These are phyloP conservation scores for Moesziomyces globuligerus DNA, from an alignment of 1,284 basidiomycete species.

Conservation along the genomic window DNA sequence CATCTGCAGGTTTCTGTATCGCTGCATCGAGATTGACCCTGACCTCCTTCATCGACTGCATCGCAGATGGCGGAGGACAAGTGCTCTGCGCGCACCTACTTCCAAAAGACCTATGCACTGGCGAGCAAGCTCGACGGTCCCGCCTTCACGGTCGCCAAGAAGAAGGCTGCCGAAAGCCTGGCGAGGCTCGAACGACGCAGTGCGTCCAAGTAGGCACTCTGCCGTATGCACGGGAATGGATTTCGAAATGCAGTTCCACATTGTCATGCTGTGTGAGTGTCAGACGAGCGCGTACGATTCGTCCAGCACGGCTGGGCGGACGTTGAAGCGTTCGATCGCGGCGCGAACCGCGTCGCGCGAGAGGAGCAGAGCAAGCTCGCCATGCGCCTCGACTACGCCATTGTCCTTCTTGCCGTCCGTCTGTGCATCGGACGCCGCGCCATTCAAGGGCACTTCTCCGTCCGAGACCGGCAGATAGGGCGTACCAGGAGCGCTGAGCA, in stretches of 20 bases:
- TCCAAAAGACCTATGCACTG: slow-evolving; percentile 47
- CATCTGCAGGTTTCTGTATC: too few relatives aligned
- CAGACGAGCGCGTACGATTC: slow-evolving; percentile 43
- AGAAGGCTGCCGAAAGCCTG: slow-evolving; percentile 35
- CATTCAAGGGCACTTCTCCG: slow-evolving; percentile 2
- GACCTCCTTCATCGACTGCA: not conserved
- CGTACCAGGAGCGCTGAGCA: slow-evolving; percentile 71
- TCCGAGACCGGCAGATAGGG: slow-evolving; percentile 12
- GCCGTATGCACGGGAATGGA: not conserved
- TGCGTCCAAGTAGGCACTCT: slow-evolving; percentile 11
- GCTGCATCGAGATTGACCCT: not conserved
- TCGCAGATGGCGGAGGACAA: slow-evolving; percentile 43
- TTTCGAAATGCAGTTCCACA: not conserved
- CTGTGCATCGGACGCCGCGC: not conserved
- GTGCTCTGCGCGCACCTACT: slow-evolving; percentile 49
- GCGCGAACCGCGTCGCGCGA: slow-evolving; percentile 35
- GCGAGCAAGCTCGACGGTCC: slow-evolving; percentile 29
- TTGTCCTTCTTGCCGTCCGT: not conserved
- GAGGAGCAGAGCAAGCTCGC: slow-evolving; percentile 32
- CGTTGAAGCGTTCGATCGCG: slow-evolving; percentile 32
- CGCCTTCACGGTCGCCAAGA: slow-evolving; percentile 22
- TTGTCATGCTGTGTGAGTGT: slow-evolving; percentile 2
- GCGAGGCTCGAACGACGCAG: slow-evolving; percentile 36
- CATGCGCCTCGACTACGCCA: not conserved
- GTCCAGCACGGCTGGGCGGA: slow-evolving; percentile 55